Evolutionary conservation across 345 rosid species (phyloP).

Genomic region (Eucalyptus cloeziana): DNA sequence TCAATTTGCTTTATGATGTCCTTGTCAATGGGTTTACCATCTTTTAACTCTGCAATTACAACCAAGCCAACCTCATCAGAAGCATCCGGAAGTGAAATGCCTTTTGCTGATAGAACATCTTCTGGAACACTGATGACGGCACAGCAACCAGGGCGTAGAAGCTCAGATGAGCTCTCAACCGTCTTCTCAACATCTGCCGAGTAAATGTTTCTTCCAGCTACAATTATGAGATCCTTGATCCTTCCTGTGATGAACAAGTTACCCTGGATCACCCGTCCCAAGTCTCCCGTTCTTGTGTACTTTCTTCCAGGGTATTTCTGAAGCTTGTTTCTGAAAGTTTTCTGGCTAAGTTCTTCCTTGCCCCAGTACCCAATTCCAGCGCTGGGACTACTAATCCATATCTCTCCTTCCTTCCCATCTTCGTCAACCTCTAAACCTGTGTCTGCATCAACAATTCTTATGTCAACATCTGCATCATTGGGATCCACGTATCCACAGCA

Average conservation of each 20-base stretch:
- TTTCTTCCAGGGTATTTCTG: slow-evolving; percentile 17
- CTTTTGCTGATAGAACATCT: slow-evolving; percentile 46
- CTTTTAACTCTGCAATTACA: slow-evolving; percentile 58
- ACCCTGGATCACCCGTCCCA: slow-evolving; percentile 47
- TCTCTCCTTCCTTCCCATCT: slow-evolving; percentile 51
- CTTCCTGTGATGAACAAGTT: slow-evolving; percentile 59
- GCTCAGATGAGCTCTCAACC: slow-evolving; percentile 43
- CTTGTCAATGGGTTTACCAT: slow-evolving; percentile 27
- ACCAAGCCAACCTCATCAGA: slow-evolving; percentile 58
- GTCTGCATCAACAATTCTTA: slow-evolving; percentile 39
- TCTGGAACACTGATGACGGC: slow-evolving; percentile 66
- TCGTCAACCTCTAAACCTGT: slow-evolving; percentile 21
- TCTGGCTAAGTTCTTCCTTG: slow-evolving; percentile 35
- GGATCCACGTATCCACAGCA: slow-evolving; percentile 43
- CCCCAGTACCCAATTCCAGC: slow-evolving; percentile 69
- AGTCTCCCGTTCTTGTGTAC: slow-evolving; percentile 51
- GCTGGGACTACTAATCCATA: slow-evolving; percentile 65
- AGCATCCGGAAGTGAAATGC: slow-evolving; percentile 36
- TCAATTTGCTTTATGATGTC: slow-evolving; percentile 23
- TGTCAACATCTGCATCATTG: slow-evolving; percentile 33
- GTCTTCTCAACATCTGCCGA: slow-evolving; percentile 67
- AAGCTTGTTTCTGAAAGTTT: slow-evolving; percentile 38
- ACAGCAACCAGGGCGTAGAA: slow-evolving; percentile 56
- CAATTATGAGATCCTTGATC: slow-evolving; percentile 65
- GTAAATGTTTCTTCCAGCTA: slow-evolving; percentile 62